These are phyloP conservation scores for Echinosophora koreensis DNA, from an alignment of 306 rosid genomes.

Conservation along the genomic window DNA sequence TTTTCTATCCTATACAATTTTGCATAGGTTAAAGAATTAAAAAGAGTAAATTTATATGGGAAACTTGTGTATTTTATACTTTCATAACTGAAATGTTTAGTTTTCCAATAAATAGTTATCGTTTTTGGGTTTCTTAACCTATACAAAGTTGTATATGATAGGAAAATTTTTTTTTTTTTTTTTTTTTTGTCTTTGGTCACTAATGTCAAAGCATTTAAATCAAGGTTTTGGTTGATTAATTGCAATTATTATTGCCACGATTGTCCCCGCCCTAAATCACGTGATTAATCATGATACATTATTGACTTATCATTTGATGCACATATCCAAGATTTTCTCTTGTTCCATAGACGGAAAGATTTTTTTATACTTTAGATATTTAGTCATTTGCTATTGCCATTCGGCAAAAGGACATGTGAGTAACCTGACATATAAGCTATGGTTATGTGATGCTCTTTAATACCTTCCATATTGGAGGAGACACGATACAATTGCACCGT, in stretches of 20 bases:
- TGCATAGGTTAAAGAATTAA: too few relatives aligned
- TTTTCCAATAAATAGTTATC: too few relatives aligned
- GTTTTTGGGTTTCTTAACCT: too few relatives aligned
- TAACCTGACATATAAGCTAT: conserved; percentile 15
- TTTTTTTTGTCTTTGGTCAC: not conserved
- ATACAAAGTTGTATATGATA: too few relatives aligned
- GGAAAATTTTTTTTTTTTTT: too few relatives aligned
- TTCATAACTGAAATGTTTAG: too few relatives aligned
- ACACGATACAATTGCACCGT: not conserved
- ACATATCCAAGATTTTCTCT: too few relatives aligned
- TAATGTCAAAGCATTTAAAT: conserved; percentile 13
- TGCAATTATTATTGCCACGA: not conserved
- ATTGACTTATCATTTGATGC: not conserved
- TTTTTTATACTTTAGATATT: not conserved
- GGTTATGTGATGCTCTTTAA: conserved; percentile 20
- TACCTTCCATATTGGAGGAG: conserved; percentile 36
- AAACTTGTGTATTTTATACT: too few relatives aligned
- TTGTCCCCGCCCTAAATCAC: not conserved
- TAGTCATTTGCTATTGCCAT: conserved; percentile 1
- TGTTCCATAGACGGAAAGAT: not conserved
- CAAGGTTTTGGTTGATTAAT: not conserved
- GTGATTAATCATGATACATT: not conserved
- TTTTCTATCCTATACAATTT: too few relatives aligned
- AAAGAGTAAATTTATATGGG: too few relatives aligned
- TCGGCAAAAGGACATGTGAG: conserved; percentile 31